These are phyloP conservation scores for Endocalyx cinctus DNA, from an alignment of 2,329 filamentous ascomycete species.

Conservation along the genomic window DNA sequence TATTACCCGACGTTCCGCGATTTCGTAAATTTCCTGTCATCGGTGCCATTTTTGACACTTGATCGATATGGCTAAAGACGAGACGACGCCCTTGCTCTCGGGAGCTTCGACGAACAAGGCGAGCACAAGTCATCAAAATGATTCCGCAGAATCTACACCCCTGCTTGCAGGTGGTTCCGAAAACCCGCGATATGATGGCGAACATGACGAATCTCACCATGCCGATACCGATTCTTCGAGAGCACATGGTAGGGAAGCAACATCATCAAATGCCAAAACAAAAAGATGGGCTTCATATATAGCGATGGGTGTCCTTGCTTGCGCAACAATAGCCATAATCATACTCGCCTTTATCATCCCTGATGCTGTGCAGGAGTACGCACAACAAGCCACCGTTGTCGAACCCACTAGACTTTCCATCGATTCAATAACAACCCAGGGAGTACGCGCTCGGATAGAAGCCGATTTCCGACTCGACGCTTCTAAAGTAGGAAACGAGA, in stretches of 20 bases:
- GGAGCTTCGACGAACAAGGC: constrained; percentile 24
- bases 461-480: constrained; percentile 80
- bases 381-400: constrained; percentile 75
- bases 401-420: constrained; percentile 81
- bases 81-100: constrained; percentile 41
- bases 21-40: too few relatives aligned
- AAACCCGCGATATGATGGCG: constrained; percentile 35
- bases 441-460: constrained; percentile 74
- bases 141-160: constrained; percentile 44
- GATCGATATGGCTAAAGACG: constrained; percentile 41
- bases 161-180: constrained; percentile 38
- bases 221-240: constrained; percentile 27
- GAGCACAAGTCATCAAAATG: constrained; percentile 15
- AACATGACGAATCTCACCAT: constrained; percentile 24
- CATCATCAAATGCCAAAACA: constrained; percentile 26
- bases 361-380: constrained; percentile 77
- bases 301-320: constrained; percentile 62
- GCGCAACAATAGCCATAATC: constrained; percentile 64
- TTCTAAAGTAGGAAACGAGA: constrained; percentile 64
- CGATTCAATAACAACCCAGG: constrained; percentile 74
- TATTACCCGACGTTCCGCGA: too few relatives aligned
- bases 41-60: too few relatives aligned
- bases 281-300: constrained; percentile 74
- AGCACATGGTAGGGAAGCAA: constrained; percentile 19
- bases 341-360: constrained; percentile 77